These are phyloP conservation scores for Collybia sp. DNA, from an alignment of 768 basidiomycete species.

Conservation along the genomic window DNA sequence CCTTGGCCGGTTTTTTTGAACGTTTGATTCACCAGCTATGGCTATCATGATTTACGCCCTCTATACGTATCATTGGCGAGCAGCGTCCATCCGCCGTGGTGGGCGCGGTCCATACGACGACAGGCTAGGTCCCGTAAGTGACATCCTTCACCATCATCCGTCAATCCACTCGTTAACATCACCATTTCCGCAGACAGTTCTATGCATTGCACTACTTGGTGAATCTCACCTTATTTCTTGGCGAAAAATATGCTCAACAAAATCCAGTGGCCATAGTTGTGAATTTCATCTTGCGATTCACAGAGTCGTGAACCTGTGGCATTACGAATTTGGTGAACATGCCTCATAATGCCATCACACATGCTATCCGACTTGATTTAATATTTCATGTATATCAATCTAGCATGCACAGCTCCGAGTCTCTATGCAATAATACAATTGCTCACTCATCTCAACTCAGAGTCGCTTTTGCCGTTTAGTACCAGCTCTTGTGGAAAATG, in stretches of 20 bases:
- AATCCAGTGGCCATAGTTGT: constrained; percentile 70
- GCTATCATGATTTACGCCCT: constrained; percentile 96
- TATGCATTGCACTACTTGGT: constrained; percentile 82
- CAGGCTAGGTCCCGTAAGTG: constrained; percentile 86
- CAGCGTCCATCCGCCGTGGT: constrained; percentile 84
- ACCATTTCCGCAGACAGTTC: constrained; percentile 52
- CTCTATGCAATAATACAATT: not conserved
- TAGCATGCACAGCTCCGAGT: not conserved
- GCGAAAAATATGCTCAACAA: not conserved
- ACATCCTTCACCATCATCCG: not conserved
- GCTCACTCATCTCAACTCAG: constrained; percentile 13
- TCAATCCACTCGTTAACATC: not conserved
- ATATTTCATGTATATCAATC: too few species aligned
- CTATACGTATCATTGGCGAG: constrained; percentile 95
- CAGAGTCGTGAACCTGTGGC: constrained; percentile 13
- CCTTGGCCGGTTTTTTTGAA: constrained; percentile 7
- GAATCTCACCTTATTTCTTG: constrained; percentile 16
- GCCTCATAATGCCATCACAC: too few species aligned
- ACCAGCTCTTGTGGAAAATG: constrained; percentile 42
- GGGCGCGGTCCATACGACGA: constrained; percentile 97
- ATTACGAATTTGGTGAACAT: too few species aligned
- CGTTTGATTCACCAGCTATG: constrained; percentile 58
- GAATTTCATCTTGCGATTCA: constrained; percentile 84
- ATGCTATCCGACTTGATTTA: too few species aligned
- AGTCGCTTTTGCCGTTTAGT: constrained; percentile 57